Evolutionary conservation across 2,329 filamentous ascomycete species (phyloP), one percentile per base, ranked within the genome.

Genomic region (Trichoderma sp.): DNA sequence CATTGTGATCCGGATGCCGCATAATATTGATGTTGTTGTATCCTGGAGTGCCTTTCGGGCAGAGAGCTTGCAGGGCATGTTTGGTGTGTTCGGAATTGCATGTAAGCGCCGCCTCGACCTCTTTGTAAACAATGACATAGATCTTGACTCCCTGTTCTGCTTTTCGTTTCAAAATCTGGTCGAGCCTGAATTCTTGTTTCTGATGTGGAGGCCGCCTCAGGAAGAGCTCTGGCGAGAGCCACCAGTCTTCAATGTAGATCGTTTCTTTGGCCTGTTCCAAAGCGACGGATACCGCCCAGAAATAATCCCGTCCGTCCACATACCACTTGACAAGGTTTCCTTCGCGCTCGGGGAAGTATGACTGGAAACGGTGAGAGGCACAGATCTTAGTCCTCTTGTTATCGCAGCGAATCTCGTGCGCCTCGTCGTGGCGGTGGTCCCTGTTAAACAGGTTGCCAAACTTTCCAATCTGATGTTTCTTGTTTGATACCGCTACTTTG

Each of bases 221-320:
- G 82, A 95, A 97, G 74, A 96, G 83, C 81, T 96, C 93, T 0
- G 93, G 96, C 4, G 93, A 97, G 15, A 98, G 84, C 96, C 96
- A 98, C 96, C 95, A 99, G 79, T 98, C 96, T 73, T 87, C 92
- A 75, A 99, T 97, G 81, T 98, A 99, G 76, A 99, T 98, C 60
- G 92, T 92, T 82, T 98, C 95, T 78, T 92, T 92, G 47, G 96
- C 96, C 73, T 91, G 87, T 74, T 98, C 95, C n/a, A 98, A 86
- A 0, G 95, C 95, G 39, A 91, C 90, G 0, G 94, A 97, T 12
- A 99, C 94, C 21, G 96, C 89, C 91, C 94, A 97, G 81, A 96
- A 97, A 82, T 99, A 99, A 82, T 98, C 93, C 73, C 94, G 87
- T 3, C 94, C 96, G 79, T 98, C 96, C 12, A 98, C 93, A 82